These are phyloP conservation scores for Acanthamoeba healyi DNA, from an alignment of 208 protist species.

Conservation along the genomic window DNA sequence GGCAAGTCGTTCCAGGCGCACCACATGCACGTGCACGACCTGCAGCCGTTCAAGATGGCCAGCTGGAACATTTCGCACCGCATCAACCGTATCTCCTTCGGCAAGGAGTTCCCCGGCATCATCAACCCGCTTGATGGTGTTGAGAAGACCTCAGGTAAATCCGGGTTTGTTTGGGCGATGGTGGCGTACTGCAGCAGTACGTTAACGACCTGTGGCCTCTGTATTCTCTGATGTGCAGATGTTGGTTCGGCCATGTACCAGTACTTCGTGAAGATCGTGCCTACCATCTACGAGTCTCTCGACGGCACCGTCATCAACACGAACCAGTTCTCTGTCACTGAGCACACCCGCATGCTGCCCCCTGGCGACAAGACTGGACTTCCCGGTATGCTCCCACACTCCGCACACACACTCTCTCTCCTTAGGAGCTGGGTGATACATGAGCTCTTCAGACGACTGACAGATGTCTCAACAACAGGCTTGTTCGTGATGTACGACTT, in stretches of 20 bases:
- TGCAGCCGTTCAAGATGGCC: constrained; percentile 80
- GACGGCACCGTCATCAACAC: constrained; percentile 81
- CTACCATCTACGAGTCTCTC: constrained; percentile 87
- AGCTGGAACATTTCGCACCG: constrained; percentile 88
- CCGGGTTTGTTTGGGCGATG: no score
- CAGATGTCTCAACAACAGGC: no score
- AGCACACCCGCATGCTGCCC: constrained; percentile 82
- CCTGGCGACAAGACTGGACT: constrained; percentile 79
- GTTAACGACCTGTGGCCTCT: no score
- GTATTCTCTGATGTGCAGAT: background rate
- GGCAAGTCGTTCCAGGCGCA: constrained; percentile 86
- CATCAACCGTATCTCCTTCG: constrained; percentile 89
- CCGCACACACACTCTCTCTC: constrained; percentile 10
- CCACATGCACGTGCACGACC: constrained; percentile 90
- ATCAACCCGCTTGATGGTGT: constrained; percentile 89
- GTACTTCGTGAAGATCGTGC: constrained; percentile 92
- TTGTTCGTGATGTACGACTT: constrained; percentile 94
- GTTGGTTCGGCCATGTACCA: constrained; percentile 86
- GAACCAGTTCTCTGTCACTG: constrained; percentile 91
- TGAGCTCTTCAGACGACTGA: background rate
- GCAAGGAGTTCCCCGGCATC: constrained; percentile 88
- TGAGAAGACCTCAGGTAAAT: constrained; percentile 63
- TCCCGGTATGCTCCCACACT: constrained; percentile 77
- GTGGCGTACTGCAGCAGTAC: no score
- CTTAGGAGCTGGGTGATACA: no score